Evolutionary conservation across 2,329 filamentous ascomycete genomes (phyloP), one percentile per base, ranked within the genome.

Genomic region (Penicillium sp.): DNA sequence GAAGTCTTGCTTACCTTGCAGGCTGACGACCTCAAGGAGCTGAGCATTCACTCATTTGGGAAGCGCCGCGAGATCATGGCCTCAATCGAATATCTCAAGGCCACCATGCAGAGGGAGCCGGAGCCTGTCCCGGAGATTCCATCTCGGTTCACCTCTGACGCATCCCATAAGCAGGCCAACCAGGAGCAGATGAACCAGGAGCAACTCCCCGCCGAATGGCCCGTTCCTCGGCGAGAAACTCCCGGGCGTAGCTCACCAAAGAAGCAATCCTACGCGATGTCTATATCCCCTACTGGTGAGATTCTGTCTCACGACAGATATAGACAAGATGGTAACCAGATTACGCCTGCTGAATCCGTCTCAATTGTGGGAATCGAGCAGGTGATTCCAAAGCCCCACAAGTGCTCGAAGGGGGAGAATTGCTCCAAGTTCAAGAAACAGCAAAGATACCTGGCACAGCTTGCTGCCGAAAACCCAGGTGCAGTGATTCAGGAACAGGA

Each of bases 291-390:
- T 3, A 39, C 32, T 14, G 48, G 40, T 18, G 29, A 50, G 21
- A 31, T 34, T 29, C 22, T 52, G 21, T 40, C 55, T 22, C 29
- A 4, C 48, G 47, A 1, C 47, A 56, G 14, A 27, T 34, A 31
- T 29, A 43, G 41, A 32, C 40, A 40, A 21, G 21, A 21, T 14
- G 21, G 38, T 47, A 54, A 21, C 21, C 42, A 49, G 18, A 13
- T 34, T 13, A 22, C 24, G 86, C 90, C 90, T 2, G 83, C 87
- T 54, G 90, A 96, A 70, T 92, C 90, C 1, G 87, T 94, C 4
- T 96, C 91, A 1, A 96, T 96, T 63, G 91, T 96, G 34, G 92
- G 89, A 24, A 96, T 96, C 60, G 92, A 96, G 75, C 90, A 96
- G 72, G 79, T 94, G 49, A 82, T 96, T 50, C 92, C 92, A 8